Conservation (phyloP, 345 rosid genomes). For the Gossypium bickii region DNA sequence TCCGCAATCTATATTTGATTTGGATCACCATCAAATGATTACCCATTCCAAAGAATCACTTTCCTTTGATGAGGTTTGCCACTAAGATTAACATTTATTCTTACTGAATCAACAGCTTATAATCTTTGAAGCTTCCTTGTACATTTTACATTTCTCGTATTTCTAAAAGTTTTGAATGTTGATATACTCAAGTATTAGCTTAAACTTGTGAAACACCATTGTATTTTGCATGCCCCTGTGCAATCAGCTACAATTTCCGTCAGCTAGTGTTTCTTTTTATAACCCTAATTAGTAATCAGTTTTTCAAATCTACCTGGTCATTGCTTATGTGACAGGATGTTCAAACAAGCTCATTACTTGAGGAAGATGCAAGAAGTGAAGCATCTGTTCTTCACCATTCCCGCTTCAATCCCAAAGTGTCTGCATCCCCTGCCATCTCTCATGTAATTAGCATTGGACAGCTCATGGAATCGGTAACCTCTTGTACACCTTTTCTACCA, state of each 20-base stretch:
- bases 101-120: not conserved
- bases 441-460: conserved; percentile 81
- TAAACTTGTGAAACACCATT: not conserved
- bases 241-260: not conserved
- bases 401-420: conserved; percentile 49
- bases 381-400: conserved; percentile 56
- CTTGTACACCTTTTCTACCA: not conserved
- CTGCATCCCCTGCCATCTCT: conserved; percentile 28
- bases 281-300: not conserved
- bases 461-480: conserved; percentile 81
- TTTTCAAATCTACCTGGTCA: not conserved
- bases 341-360: conserved; percentile 39
- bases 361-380: conserved; percentile 70
- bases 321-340: conserved; percentile 49
- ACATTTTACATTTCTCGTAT: not conserved
- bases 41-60: conserved; percentile 62
- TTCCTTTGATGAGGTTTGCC: conserved; percentile 81
- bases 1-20: conserved; percentile 39
- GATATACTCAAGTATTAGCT: not conserved
- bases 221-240: not conserved
- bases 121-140: not conserved
- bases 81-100: not conserved
- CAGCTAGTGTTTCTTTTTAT: too few relatives aligned
- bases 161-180: not conserved
- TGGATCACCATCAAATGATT: conserved; percentile 40